Evolutionary conservation across 2,329 filamentous ascomycete genomes (phyloP).

Genomic region (Paraconiothyrium brasiliense): DNA sequence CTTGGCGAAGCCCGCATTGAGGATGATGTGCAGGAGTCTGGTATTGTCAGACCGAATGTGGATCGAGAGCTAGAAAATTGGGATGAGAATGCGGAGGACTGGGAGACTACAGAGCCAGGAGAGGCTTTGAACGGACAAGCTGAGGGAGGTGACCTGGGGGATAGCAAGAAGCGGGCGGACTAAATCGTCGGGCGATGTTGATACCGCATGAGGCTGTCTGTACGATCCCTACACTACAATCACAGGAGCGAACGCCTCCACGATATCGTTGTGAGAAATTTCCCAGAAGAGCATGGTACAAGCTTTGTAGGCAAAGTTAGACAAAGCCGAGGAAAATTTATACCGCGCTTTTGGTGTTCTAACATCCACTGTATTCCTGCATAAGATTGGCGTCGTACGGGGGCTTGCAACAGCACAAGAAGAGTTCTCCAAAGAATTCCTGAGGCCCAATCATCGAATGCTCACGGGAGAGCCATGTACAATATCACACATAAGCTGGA

Average conservation of each 20-base stretch:
- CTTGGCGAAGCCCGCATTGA: constrained; percentile 68
- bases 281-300: not conserved
- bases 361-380: no score
- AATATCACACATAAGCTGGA: not conserved
- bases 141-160: constrained; percentile 39
- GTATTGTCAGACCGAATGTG: constrained; percentile 63
- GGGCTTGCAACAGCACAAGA: no score
- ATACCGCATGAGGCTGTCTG: constrained; percentile 2
- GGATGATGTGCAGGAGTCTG: constrained; percentile 67
- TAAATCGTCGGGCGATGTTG: constrained; percentile 33
- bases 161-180: constrained; percentile 55
- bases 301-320: not conserved
- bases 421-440: no score
- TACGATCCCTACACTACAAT: constrained; percentile 19
- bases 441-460: not conserved
- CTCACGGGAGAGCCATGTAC: not conserved
- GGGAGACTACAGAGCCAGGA: constrained; percentile 66
- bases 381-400: no score
- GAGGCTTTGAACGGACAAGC: constrained; percentile 40
- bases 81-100: constrained; percentile 84
- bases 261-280: not conserved
- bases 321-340: no score
- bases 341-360: no score
- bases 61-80: constrained; percentile 91
- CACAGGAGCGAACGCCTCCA: not conserved